Evolutionary conservation across 257 asterid genomes (phyloP).

Genomic region (Hygrophila difformis): DNA sequence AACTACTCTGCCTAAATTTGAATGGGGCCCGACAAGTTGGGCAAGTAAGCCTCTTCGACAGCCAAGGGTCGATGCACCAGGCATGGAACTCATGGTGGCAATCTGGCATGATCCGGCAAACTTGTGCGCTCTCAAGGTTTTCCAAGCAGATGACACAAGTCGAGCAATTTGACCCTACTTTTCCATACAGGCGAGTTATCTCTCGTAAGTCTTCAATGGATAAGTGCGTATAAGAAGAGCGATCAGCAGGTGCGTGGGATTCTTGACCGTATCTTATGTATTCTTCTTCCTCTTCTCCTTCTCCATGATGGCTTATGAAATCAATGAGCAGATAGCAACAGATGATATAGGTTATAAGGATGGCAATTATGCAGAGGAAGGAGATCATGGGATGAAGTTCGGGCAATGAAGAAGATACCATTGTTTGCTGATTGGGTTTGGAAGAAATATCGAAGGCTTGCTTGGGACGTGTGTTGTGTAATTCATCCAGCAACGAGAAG

Average conservation of each 20-base stretch:
- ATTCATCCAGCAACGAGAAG: no score
- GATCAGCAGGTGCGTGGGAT: neutral
- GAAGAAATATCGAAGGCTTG: no score
- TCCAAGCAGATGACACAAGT: slow-evolving; percentile 56
- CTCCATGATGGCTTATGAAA: slow-evolving; percentile 21
- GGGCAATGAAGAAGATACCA: slow-evolving; percentile 21
- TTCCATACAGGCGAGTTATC: slow-evolving; percentile 29
- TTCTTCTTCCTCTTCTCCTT: neutral
- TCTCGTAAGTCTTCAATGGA: slow-evolving; percentile 39
- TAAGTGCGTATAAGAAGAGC: slow-evolving; percentile 19
- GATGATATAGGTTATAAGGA: slow-evolving; percentile 29
- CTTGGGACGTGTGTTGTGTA: no score
- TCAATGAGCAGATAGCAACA: slow-evolving; percentile 43
- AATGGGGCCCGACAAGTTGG: slow-evolving; percentile 47
- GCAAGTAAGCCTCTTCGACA: slow-evolving; percentile 39
- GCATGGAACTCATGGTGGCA: slow-evolving; percentile 60
- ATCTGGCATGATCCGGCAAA: slow-evolving; percentile 47
- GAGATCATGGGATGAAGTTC: slow-evolving; percentile 47
- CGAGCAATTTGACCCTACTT: slow-evolving; percentile 13
- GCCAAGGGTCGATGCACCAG: slow-evolving; percentile 61
- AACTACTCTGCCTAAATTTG: slow-evolving; percentile 12
- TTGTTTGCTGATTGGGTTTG: neutral
- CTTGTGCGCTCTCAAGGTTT: slow-evolving; percentile 21
- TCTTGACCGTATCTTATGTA: slow-evolving; percentile 1
- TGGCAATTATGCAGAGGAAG: slow-evolving; percentile 28